Evolutionary conservation across 495 filamentous ascomycete species (phyloP).

Genomic region (Hypoxylon intermedium): DNA sequence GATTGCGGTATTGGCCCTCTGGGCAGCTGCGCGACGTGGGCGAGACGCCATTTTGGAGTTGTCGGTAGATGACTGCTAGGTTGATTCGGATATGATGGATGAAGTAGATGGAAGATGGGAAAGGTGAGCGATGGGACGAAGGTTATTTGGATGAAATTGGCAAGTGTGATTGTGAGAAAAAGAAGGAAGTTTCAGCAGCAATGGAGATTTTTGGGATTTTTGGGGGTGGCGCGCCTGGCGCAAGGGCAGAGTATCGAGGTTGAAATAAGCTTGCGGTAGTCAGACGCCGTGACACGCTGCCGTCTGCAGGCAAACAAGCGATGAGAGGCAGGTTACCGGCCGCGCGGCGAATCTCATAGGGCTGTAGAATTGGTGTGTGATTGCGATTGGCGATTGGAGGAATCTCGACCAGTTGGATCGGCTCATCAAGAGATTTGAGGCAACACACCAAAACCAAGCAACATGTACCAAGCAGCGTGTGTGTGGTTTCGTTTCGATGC

Average conservation of each 20-base stretch:
- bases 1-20: conserved; percentile 56
- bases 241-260: conserved; percentile 25
- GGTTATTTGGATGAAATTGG: background rate
- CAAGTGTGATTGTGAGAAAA: background rate
- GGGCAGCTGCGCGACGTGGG: conserved; percentile 56
- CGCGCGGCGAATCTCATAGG: conserved; percentile 13
- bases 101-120: background rate
- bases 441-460: conserved; percentile 35
- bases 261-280: conserved; percentile 37
- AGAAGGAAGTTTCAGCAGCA: background rate
- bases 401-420: conserved; percentile 42
- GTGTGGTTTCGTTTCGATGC: conserved; percentile 18
- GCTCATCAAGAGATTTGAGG: conserved; percentile 35
- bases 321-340: conserved; percentile 33
- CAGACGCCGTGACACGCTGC: conserved; percentile 40
- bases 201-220: conserved; percentile 21
- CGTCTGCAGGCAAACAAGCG: conserved; percentile 28
- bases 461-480: too few species aligned
- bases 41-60: conserved; percentile 49
- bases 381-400: conserved; percentile 42
- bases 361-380: conserved; percentile 39
- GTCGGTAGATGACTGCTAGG: background rate
- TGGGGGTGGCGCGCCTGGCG: conserved; percentile 32
- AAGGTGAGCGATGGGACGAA: conserved; percentile 1
- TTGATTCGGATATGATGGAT: background rate